Base-by-base conservation (phyloP, 2,329 filamentous ascomycete genomes). In the Colletotrichum tabaci region DNA sequence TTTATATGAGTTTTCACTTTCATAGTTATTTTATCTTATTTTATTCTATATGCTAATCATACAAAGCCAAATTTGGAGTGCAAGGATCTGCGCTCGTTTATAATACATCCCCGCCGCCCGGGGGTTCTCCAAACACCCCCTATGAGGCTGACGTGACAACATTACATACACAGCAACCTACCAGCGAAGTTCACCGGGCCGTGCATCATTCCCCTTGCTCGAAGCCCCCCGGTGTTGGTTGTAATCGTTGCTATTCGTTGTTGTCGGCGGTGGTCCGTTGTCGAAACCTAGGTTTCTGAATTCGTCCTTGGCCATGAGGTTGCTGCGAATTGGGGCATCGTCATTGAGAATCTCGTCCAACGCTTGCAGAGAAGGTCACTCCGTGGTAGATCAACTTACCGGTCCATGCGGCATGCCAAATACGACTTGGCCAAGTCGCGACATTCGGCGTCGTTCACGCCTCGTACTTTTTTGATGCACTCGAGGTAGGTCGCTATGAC, bases 281-380 rank as follows among this genome's bases (percentile, higher is more conserved):
- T 86, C 77, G 76, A 97, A 96, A 0, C 96, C 96, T 50, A 99
- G 85, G 79, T 99, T 99, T 82, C 93, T 94, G 82, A 98, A 96
- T 71, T 97, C 94, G 79, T 99, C 96, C 76, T 90, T 94, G 9
- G 95, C 95, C 96, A 99, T 99, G 42, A 99, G 85, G 79, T 98
- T 98, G 76, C 95, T 95, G 76, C 12, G 21, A 42, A 18, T n/a
- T 58, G 15, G 16, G 46, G 35, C 30, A 42, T 58, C 23, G 64
- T 56, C 38, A 69, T 26, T 30, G 9, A 55, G 49, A 16, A 46
- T 26, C 21, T n/a, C 21, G n/a, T 46, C 23, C 49, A 13, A 8
- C 16, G 13, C 21, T 23, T 12, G n/a, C 30, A 12, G 10, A 50
- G 7, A 44, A 35, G 61, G 13, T n/a, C 21, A 23, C 10, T 23